Evolutionary conservation across 2,329 filamentous ascomycete species (phyloP), one percentile per base, ranked within the genome.

Genomic region (Sarocladium oryzae): DNA sequence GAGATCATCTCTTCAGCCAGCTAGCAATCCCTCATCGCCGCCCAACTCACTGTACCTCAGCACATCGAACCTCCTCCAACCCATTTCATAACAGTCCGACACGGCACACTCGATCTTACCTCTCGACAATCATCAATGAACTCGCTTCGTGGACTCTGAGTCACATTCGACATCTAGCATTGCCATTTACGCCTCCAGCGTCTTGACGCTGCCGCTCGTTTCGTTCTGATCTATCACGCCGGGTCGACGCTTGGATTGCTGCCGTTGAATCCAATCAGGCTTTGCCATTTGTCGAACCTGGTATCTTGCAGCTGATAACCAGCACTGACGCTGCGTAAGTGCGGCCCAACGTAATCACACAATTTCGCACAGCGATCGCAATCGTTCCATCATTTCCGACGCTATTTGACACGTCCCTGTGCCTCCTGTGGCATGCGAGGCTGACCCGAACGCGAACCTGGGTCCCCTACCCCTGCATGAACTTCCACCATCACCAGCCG

Each of bases 201-300:
- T 32, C 23, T 21, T 11, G 26, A 48, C 43, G 43, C 43, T 33
- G 26, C 9, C 43, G 18, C 43, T 48, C 43, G 26, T 33, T 48
- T 32, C 23, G 6, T 20, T 13, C 43, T 10, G 8, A 13, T 10
- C n/a, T 32, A n/a, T 21, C 15, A 16, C 43, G 16, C 28, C 20
- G 9, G 7, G 28, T 48, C 5, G 28, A 48, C 24, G 18, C 9
- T 9, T 33, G 6, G 26, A 15, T 15, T 48, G 13, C 28, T 21
- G 15, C 3, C n/a, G 26, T 9, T 20, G 15, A 24, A 48, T 15
- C 43, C 43, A 48, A 48, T 33, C 43, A 48, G 43, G n/a, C 24
- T 33, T 18, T 33, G 43, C 43, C 43, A 48, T n/a, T 26, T 48
- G 43, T 48, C 28, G 11, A 4, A 4, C 7, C 11, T 11, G 4